These are phyloP conservation scores for Shiraia sp. DNA, from an alignment of 2,329 filamentous ascomycete species.

Conservation along the genomic window DNA sequence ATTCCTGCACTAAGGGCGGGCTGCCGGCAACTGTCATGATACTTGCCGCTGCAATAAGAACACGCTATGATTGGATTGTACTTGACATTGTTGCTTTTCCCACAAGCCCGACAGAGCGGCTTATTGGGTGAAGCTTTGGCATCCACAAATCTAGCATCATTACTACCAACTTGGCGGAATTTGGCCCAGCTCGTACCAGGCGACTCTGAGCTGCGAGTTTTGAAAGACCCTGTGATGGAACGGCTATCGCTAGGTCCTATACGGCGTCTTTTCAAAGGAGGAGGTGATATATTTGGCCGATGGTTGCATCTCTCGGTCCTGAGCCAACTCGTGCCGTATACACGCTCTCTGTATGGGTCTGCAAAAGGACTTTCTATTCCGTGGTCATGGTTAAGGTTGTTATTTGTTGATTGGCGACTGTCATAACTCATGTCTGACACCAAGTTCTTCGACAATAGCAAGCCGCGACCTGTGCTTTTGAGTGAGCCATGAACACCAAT, in stretches of 20 bases:
- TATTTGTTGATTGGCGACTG: not conserved
- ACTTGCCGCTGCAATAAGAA: conserved; percentile 36
- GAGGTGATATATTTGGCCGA: conserved; percentile 29
- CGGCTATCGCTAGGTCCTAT: not conserved
- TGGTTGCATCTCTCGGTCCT: no score
- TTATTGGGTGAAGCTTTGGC: conserved; percentile 3
- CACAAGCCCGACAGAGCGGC: conserved; percentile 37
- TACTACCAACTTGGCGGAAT: no score
- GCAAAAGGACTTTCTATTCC: not conserved
- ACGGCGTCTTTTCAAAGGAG: conserved; percentile 26
- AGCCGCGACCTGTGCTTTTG: no score
- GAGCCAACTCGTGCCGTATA: not conserved
- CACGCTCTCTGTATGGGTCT: not conserved
- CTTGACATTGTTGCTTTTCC: conserved; percentile 19
- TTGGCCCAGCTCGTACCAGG: no score
- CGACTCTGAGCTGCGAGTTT: no score
- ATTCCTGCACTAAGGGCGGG: conserved; percentile 15
- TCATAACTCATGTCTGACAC: no score
- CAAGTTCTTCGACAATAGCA: no score
- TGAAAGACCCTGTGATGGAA: no score
- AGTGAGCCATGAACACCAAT: no score
- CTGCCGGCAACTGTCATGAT: conserved; percentile 43
- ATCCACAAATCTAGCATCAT: not conserved
- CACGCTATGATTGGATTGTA: conserved; percentile 38
- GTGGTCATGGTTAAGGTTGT: conserved; percentile 1